phyloP scores from a whole-genome alignment of 164 flowering plant genomes.

The Amborella trichopoda region DNA sequence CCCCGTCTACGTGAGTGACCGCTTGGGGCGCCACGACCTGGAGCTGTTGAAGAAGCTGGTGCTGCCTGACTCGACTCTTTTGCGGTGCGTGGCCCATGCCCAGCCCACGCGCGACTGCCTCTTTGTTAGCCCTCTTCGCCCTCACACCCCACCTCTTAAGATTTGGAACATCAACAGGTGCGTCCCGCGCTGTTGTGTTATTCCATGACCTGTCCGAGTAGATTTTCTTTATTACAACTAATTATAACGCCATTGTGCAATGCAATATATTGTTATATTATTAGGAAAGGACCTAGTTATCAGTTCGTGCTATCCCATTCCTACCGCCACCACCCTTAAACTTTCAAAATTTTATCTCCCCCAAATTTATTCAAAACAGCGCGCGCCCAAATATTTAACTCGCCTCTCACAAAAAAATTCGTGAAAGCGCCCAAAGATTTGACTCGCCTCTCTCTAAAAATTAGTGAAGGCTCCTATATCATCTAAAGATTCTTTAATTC shows the following conservation, averaged over 20 bases:
- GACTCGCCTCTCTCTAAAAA: no score
- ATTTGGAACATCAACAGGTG: slow-evolving; percentile 81
- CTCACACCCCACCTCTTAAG: slow-evolving; percentile 75
- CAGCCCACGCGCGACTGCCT: slow-evolving; percentile 70
- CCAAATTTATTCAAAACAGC: no score
- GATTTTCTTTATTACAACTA: no score
- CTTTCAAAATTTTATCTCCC: no score
- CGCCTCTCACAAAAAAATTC: no score
- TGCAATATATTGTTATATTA: no score
- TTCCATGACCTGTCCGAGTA: no score
- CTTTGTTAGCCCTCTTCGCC: slow-evolving; percentile 65
- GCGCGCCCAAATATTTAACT: no score
- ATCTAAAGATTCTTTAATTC: no score
- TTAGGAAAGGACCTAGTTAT: neutral
- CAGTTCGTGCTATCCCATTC: neutral
- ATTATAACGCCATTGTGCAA: neutral
- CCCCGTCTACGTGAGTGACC: slow-evolving; percentile 67
- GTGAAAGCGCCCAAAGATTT: no score
- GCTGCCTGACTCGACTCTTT: slow-evolving; percentile 63
- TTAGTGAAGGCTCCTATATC: no score
- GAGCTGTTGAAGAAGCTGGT: slow-evolving; percentile 48
- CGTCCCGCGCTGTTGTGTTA: neutral
- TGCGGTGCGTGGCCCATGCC: slow-evolving; percentile 57
- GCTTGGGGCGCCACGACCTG: slow-evolving; percentile 69
- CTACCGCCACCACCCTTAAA: no score